These are phyloP conservation scores for Plectosphaerella plurivora DNA, from an alignment of 2,329 filamentous ascomycete species.

Conservation along the genomic window DNA sequence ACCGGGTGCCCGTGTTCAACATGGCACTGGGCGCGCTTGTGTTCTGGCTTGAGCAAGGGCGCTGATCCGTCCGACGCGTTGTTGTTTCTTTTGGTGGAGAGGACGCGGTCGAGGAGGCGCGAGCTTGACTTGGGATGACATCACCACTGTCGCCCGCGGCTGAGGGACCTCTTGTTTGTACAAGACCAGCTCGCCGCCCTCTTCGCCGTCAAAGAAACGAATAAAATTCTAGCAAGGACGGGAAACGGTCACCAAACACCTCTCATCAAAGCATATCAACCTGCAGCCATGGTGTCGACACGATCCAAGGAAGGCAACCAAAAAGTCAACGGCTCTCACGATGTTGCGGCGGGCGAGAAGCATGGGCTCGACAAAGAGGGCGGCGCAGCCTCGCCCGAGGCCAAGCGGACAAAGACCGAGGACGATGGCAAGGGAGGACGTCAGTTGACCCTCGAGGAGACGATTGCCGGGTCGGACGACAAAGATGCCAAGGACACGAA, in stretches of 20 bases:
- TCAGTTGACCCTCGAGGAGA: constrained; percentile 10
- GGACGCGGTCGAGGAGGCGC: not conserved
- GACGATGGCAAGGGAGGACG: not conserved
- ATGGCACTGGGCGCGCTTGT: not conserved
- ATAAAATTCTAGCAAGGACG: too few species aligned
- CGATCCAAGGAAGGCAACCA: not conserved
- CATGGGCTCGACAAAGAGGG: constrained; percentile 4
- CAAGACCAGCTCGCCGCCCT: too few species aligned
- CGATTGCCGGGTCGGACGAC: constrained; percentile 3
- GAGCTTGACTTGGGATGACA: not conserved
- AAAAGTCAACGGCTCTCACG: not conserved
- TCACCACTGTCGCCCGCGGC: not conserved
- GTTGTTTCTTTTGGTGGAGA: too few species aligned
- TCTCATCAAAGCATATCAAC: not conserved
- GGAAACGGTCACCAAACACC: too few species aligned
- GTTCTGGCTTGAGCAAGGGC: not conserved
- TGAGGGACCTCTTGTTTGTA: not conserved
- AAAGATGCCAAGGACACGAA: not conserved
- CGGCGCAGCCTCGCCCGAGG: constrained; percentile 1
- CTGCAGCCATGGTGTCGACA: not conserved
- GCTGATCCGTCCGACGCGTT: not conserved
- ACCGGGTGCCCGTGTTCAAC: not conserved
- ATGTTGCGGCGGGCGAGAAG: constrained; percentile 6
- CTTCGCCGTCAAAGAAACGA: too few species aligned
- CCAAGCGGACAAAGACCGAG: constrained; percentile 10